A percentile compares a stretch with the other conserved stretches of the same genome.
Conservation (phyloP, 306 rosid genomes). For the Astragalus glycyphyllos region DNA sequence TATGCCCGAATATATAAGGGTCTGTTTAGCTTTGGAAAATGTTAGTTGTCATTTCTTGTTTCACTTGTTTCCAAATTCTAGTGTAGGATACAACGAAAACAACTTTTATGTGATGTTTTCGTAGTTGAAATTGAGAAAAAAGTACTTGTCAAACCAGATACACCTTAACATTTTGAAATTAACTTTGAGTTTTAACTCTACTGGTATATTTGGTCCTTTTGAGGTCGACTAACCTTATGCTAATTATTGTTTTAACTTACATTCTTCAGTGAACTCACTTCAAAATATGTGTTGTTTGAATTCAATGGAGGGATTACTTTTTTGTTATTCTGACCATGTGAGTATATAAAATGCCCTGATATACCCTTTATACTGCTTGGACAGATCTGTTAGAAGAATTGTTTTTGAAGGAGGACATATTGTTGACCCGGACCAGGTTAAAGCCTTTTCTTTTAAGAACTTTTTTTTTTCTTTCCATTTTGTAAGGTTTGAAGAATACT, state of each 20-base stretch:
- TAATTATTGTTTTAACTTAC: neutral
- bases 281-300: neutral
- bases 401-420: slow-evolving; percentile 99
- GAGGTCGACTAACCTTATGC: neutral
- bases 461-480: slow-evolving; percentile 1
- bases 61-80: neutral
- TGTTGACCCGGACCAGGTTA: slow-evolving; percentile 93
- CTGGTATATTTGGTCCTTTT: neutral
- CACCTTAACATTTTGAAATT: slow-evolving; percentile 2
- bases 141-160: neutral
- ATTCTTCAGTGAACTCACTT: neutral
- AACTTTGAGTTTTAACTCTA: neutral
- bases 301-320: slow-evolving; percentile 14
- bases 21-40: neutral
- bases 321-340: slow-evolving; percentile 2
- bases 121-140: neutral
- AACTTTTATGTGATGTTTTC: neutral
- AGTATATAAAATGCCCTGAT: slow-evolving; percentile 26
- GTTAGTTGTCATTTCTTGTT: neutral
- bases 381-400: slow-evolving; percentile 86
- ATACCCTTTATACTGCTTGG: slow-evolving; percentile 34
- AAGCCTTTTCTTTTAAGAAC: neutral
- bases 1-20: neutral
- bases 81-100: neutral
- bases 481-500: slow-evolving; percentile 19